These are phyloP conservation scores for Arabis hirsuta DNA, from an alignment of 345 rosid genomes.

Conservation along the genomic window DNA sequence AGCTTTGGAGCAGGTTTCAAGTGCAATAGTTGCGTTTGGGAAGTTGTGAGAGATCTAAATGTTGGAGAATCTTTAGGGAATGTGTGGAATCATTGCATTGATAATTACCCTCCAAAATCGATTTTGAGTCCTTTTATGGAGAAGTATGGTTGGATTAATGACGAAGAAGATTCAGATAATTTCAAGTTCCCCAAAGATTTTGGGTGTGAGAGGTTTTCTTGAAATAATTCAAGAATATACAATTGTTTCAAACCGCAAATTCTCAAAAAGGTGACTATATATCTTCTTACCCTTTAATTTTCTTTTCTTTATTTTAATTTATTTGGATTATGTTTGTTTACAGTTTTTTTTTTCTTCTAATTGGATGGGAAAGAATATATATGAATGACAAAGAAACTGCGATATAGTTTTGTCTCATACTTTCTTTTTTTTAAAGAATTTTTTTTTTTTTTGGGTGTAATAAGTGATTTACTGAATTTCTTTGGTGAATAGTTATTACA, in stretches of 20 bases:
- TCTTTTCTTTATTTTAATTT: neutral
- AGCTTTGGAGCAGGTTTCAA: slow-evolving; percentile 72
- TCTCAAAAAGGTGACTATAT: slow-evolving; percentile 33
- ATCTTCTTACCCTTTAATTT: neutral
- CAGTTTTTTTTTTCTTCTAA: neutral
- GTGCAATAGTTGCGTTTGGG: slow-evolving; percentile 69
- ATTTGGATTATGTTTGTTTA: slow-evolving; percentile 26
- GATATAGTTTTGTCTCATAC: slow-evolving; percentile 28
- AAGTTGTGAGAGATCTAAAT: slow-evolving; percentile 51
- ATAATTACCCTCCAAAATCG: slow-evolving; percentile 68
- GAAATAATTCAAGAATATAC: slow-evolving; percentile 7
- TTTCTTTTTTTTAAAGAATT: neutral
- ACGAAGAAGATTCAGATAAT: slow-evolving; percentile 71
- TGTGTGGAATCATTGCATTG: slow-evolving; percentile 74
- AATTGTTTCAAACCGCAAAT: slow-evolving; percentile 20
- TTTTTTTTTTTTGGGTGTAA: slow-evolving; percentile 10
- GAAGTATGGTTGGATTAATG: slow-evolving; percentile 88
- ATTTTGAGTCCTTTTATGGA: slow-evolving; percentile 76
- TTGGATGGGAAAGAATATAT: slow-evolving; percentile 34
- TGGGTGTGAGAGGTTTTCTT: slow-evolving; percentile 35
- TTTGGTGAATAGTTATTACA: slow-evolving; percentile 18
- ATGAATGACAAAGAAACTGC: slow-evolving; percentile 31
- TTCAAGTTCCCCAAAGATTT: slow-evolving; percentile 50
- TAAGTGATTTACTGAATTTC: slow-evolving; percentile 11
- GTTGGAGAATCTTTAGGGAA: slow-evolving; percentile 45